Evolutionary conservation across 1,284 basidiomycete species (phyloP), one percentile per base, ranked within the genome.

Genomic region (Trichosporon asahii): DNA sequence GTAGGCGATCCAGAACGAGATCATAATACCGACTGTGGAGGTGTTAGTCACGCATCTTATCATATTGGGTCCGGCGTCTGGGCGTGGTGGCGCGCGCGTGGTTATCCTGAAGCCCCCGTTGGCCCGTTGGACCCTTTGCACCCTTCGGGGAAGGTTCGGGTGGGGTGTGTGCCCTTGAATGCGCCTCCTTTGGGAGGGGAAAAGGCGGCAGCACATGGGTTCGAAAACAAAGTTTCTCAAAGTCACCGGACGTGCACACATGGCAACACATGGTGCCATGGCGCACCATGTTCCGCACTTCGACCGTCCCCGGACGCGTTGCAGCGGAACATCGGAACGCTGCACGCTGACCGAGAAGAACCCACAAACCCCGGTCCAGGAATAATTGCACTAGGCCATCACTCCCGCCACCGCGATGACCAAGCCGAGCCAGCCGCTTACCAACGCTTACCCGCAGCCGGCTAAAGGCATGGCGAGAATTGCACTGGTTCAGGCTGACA

Each of bases 1-100:
- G 70, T 81, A 83, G 18, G 75, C 90, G 75, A 91, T 91, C 90
- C 91, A 93, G 85, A 91, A 93, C n/a, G 89, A 90, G 25, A 84
- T 65, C 55, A 77, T 72, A 68, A 77, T 77, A 46, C 76, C 76
- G 29, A 76, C 57, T 61, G 35, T 37, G 57, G 27, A n/a, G 29
- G 27, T 8, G 57, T 61, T 31, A 61, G 57, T 61, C 27, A 61
- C 57, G 29, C 7, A n/a, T n/a, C 57, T 61, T 61, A 61, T 61
- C 57, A 61, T 31, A 8, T 18, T 31, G 29, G 57, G 27, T 61
- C 57, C 57, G 49, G 49, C 6, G 23, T 21, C 49, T 53, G 49
- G 49, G 49, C 23, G 23, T 12, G 49, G 49, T 53, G 49, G 49
- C 49, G 49, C 49, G n/a, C 49, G 49, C 49, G 49, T 53, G 49